phyloP scores from a whole-genome alignment of 83 land plant species.

The Diphasiastrum complanatum region DNA sequence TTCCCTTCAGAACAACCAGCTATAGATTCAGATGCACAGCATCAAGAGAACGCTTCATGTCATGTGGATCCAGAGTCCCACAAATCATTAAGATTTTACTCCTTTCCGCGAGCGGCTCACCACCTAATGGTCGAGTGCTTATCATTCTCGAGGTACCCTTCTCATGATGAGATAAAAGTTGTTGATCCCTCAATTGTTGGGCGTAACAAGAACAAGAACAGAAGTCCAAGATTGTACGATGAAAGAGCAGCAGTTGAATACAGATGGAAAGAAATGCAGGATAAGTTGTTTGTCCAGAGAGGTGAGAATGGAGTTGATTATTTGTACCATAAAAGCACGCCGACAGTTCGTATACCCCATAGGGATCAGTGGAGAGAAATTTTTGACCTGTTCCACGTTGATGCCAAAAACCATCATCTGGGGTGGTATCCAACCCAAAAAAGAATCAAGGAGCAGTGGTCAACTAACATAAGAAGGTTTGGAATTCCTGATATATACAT shows the following conservation, averaged over 20 bases:
- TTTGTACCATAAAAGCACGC: background rate
- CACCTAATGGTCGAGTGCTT: conserved; percentile 4
- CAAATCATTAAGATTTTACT: background rate
- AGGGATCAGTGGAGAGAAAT: conserved; percentile 13
- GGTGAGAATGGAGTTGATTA: background rate
- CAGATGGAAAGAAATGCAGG: conserved; percentile 14
- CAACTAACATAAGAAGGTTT: conserved; percentile 3
- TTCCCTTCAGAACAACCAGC: no score
- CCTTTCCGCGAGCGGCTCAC: conserved; percentile 4
- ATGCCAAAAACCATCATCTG: conserved; percentile 1
- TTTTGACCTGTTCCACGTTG: background rate
- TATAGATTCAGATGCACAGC: no score
- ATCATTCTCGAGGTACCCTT: background rate
- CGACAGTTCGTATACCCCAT: background rate
- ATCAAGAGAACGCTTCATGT: no score
- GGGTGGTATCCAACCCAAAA: conserved; percentile 8
- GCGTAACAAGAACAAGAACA: background rate
- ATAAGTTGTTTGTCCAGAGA: background rate
- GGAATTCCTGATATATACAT: conserved; percentile 8
- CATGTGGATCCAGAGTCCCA: background rate
- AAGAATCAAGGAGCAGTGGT: conserved; percentile 12
- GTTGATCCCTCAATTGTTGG: background rate
- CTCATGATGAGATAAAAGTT: background rate
- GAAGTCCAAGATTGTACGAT: background rate
- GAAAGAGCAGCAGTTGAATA: background rate